Evolutionary conservation across 2,329 filamentous ascomycete species (phyloP).

Genomic region (Aureobasidium sp.): DNA sequence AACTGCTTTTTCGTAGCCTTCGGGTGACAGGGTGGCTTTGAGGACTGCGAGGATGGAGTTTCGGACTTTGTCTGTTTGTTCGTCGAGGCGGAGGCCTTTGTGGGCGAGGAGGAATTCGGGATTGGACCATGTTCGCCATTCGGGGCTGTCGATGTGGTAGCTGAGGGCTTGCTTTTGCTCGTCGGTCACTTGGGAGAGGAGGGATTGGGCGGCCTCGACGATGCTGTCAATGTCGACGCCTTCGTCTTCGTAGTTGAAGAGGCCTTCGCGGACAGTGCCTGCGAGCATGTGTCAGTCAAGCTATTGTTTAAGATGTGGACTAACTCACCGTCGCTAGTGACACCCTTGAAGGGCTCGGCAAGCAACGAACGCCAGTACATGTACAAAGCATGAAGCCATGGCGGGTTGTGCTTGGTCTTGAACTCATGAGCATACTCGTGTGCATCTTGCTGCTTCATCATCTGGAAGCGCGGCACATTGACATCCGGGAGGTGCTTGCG

Average conservation of each 20-base stretch:
- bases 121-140: conserved; percentile 66
- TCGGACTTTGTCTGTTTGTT: conserved; percentile 41
- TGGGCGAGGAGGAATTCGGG: conserved; percentile 63
- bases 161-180: conserved; percentile 42
- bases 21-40: conserved; percentile 52
- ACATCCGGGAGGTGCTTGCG: conserved; percentile 55
- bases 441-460: conserved; percentile 53
- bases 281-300: not conserved
- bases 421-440: conserved; percentile 46
- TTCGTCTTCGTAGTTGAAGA: conserved; percentile 49
- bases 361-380: conserved; percentile 19
- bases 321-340: conserved; percentile 56
- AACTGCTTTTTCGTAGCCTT: conserved; percentile 63
- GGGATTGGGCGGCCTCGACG: conserved; percentile 40
- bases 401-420: conserved; percentile 20
- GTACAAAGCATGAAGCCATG: conserved; percentile 20
- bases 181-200: conserved; percentile 41
- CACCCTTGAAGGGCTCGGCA: conserved; percentile 60
- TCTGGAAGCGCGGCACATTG: conserved; percentile 50
- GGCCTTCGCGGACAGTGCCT: conserved; percentile 20
- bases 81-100: conserved; percentile 64
- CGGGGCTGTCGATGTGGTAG: conserved; percentile 59
- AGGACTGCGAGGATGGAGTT: conserved; percentile 49
- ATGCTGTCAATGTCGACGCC: conserved; percentile 52
- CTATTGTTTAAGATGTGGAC: not conserved